A percentile compares a stretch with the other conserved stretches of the same genome.
These are phyloP conservation scores for Globisporangium nagaii DNA, from an alignment of 352 stramenopile species.

Conservation along the genomic window DNA sequence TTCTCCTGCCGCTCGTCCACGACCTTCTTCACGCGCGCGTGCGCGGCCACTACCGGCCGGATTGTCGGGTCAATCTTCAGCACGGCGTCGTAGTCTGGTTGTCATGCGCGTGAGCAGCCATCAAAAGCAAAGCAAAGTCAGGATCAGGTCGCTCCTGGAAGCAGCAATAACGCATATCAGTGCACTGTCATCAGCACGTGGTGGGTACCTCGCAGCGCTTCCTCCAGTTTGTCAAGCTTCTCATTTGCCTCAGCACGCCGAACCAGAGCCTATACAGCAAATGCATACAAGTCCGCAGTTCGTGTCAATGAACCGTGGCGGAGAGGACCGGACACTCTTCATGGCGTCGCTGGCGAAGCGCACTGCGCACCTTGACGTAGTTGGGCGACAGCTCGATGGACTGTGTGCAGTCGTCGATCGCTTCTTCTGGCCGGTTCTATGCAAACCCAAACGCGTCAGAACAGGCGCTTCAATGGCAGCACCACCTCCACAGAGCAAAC, in stretches of 20 bases:
- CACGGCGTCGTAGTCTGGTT: slow-evolving; percentile 83
- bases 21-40: slow-evolving; percentile 81
- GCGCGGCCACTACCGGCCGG: slow-evolving; percentile 36
- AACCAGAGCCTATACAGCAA: slow-evolving; percentile 55
- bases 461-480: not conserved
- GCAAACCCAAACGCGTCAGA: not conserved
- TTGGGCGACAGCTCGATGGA: slow-evolving; percentile 91
- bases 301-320: no score
- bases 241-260: slow-evolving; percentile 91
- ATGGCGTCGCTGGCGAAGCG: no score
- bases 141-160: no score
- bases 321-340: no score
- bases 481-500: not conserved
- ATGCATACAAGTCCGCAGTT: no score
- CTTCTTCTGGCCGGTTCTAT: slow-evolving; percentile 79
- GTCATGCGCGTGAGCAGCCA: not conserved
- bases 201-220: slow-evolving; percentile 81
- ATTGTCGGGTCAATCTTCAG: slow-evolving; percentile 91
- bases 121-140: not conserved
- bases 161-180: no score
- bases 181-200: no score
- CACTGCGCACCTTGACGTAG: slow-evolving; percentile 91
- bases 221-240: slow-evolving; percentile 91
- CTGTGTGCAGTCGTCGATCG: slow-evolving; percentile 92
- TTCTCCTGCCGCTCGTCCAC: slow-evolving; percentile 96